A percentile compares a stretch with the other conserved stretches of the same genome.
These are phyloP conservation scores for Drechslera avenae DNA, from an alignment of 2,329 filamentous ascomycete species.

Conservation along the genomic window DNA sequence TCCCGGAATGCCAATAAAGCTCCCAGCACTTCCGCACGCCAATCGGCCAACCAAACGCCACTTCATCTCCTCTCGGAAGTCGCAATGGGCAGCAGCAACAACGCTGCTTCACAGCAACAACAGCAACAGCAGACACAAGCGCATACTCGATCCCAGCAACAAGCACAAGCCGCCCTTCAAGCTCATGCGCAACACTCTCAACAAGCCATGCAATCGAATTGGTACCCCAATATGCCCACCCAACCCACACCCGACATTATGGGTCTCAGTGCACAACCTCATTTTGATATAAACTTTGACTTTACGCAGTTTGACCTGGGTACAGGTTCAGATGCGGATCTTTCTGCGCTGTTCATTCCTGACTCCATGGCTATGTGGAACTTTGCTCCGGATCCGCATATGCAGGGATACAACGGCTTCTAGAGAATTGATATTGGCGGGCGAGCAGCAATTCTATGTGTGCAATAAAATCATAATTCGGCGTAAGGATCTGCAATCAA, in stretches of 20 bases:
- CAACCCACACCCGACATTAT: conserved; percentile 31
- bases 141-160: conserved; percentile 28
- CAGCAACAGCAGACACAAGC: conserved; percentile 10
- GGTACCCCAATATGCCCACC: conserved; percentile 34
- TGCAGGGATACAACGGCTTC: conserved; percentile 24
- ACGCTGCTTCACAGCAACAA: conserved; percentile 9
- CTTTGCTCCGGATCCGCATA: conserved; percentile 22
- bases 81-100: conserved; percentile 45
- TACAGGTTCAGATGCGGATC: conserved; percentile 44
- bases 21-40: conserved; percentile 25
- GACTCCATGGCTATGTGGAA: conserved; percentile 42
- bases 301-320: conserved; percentile 46
- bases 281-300: conserved; percentile 44
- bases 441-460: not conserved
- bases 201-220: conserved; percentile 30
- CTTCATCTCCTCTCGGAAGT: conserved; percentile 49
- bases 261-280: conserved; percentile 31
- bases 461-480: not conserved
- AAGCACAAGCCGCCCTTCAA: conserved; percentile 32
- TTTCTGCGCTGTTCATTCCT: conserved; percentile 45
- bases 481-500: not conserved
- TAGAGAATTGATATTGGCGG: not conserved
- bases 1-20: conserved; percentile 24
- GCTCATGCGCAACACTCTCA: conserved; percentile 31
- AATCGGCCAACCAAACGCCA: conserved; percentile 43